Evolutionary conservation across 1,139 yeast species (phyloP), one percentile per base, ranked within the genome.

Genomic region (Yamadazyma triangularis): DNA sequence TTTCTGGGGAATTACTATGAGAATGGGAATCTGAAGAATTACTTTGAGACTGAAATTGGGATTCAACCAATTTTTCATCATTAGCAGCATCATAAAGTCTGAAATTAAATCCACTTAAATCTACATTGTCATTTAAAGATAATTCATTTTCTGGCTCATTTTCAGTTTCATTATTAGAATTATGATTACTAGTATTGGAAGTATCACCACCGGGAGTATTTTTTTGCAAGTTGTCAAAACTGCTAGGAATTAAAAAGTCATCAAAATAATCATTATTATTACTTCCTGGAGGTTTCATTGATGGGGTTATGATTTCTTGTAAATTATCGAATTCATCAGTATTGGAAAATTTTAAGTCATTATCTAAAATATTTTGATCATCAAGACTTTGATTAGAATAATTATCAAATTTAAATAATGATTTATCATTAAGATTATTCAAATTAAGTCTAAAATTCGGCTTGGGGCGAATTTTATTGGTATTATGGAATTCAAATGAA

Each of bases 221-320:
- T 21, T 21, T 8, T 7, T 21, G 7, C 7, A 21, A 11, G 23
- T 30, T 33, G 5, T 42, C 43, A 22, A 41, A 36, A 25, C 32
- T 33, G 11, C 38, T 29, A 4, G 46, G 44, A 9, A 40, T 30
- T 6, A 39, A 25, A 16, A 35, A 34, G 10, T 36, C 38, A 15
- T 58, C 70, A 34, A 65, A 65, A 42, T 64, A 65, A n/a, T 58
- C 68, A 26, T 44, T 36, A 6, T 42, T 44, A 26, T 47, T 50
- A 4, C 57, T 43, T 7, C 58, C 58, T 1, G 73, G 72, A 1
- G 73, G 71, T 26, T 61, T 62, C 64, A 64, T 59, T 6, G 57
- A 52, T 0, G 73, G 73, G 0, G 73, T 67, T 13, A 62, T 41
- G 25, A 32, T 40, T 20, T 42, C 45, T 19, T 35, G 35, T 4